phyloP scores from a whole-genome alignment of 2,329 filamentous ascomycete species.

The Moelleriella libera region DNA sequence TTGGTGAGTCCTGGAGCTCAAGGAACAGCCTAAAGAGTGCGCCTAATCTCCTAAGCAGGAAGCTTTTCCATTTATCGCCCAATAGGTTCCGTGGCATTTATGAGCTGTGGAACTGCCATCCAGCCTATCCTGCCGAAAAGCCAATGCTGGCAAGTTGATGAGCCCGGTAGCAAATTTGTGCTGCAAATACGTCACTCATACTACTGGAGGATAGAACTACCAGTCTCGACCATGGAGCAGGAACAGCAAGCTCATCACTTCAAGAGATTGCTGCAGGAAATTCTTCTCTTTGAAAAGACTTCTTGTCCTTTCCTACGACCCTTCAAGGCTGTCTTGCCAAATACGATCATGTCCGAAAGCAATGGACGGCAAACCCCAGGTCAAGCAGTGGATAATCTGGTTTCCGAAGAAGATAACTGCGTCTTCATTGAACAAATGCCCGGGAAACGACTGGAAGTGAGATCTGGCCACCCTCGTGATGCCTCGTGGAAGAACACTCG shows the following conservation, averaged over 20 bases:
- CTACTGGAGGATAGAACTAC: conserved; percentile 85
- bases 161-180: conserved; percentile 68
- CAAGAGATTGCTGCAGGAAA: conserved; percentile 53
- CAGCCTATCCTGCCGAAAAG: conserved; percentile 81
- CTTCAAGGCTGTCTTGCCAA: conserved; percentile 26
- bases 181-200: conserved; percentile 69
- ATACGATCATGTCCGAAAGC: background rate
- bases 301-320: conserved; percentile 70
- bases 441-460: too few species aligned
- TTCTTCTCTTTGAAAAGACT: conserved; percentile 78
- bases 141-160: conserved; percentile 88
- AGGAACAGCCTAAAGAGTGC: background rate
- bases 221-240: conserved; percentile 34
- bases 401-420: too few species aligned
- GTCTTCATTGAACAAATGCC: too few species aligned
- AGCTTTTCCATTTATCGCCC: conserved; percentile 74
- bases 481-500: too few species aligned
- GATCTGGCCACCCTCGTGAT: too few species aligned
- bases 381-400: too few species aligned
- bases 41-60: conserved; percentile 26
- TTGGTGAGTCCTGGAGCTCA: conserved; percentile 37
- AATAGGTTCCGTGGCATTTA: conserved; percentile 72
- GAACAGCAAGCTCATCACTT: conserved; percentile 49
- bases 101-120: conserved; percentile 71
- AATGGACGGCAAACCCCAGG: too few species aligned